phyloP scores from a whole-genome alignment of 2,329 filamentous ascomycete species.

The Leptodontidium sp. region DNA sequence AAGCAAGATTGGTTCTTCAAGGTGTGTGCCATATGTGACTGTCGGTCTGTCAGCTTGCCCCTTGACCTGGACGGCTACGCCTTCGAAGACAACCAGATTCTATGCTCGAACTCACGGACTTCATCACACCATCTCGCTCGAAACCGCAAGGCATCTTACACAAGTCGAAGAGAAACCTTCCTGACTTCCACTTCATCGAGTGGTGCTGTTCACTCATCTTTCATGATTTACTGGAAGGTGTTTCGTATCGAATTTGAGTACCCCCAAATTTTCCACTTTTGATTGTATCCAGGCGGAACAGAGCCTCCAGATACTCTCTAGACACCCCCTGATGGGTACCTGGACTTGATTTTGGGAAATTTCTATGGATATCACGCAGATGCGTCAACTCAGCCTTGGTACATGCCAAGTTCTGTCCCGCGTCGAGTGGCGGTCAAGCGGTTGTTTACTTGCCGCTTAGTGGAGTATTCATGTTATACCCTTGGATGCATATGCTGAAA shows the following conservation, averaged over 20 bases:
- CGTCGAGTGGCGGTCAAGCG: constrained; percentile 16
- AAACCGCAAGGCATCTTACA: background rate
- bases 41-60: background rate
- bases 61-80: background rate
- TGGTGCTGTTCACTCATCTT: no score
- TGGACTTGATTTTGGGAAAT: background rate
- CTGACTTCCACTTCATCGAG: background rate
- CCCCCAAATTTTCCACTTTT: no score
- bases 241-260: no score
- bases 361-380: background rate
- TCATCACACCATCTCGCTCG: background rate
- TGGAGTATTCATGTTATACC: background rate
- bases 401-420: background rate
- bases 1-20: background rate
- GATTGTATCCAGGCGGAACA: no score
- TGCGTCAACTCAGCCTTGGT: background rate
- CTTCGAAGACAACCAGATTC: background rate
- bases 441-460: background rate
- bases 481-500: background rate
- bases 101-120: background rate
- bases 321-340: background rate
- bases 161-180: background rate
- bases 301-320: background rate
- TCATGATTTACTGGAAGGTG: no score
- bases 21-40: constrained; percentile 7